Evolutionary conservation across 1,139 yeast species (phyloP).

Genomic region (Magnusiomyces sp.): DNA sequence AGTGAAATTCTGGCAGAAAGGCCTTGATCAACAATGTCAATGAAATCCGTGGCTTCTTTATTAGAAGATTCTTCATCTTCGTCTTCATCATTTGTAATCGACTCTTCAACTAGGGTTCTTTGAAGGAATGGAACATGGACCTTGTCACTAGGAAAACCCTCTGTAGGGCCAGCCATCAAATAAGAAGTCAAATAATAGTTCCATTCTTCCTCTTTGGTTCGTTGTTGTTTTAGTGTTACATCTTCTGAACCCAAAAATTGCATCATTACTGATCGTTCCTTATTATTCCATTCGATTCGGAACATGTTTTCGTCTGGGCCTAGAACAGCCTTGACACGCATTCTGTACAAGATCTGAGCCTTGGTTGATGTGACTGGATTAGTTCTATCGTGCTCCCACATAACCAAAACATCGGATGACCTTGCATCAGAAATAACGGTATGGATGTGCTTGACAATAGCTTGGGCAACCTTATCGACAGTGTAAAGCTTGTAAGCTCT

Average conservation of each 20-base stretch:
- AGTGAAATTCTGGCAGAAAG: slow-evolving; percentile 73
- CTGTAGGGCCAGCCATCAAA: slow-evolving; percentile 93
- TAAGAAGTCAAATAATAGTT: slow-evolving; percentile 89
- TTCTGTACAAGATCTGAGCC: slow-evolving; percentile 83
- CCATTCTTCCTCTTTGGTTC: slow-evolving; percentile 72
- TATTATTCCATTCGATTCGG: slow-evolving; percentile 64
- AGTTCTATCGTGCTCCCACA: slow-evolving; percentile 75
- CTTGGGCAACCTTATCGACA: slow-evolving; percentile 84
- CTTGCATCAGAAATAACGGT: slow-evolving; percentile 69
- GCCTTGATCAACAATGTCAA: slow-evolving; percentile 49
- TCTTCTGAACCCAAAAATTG: slow-evolving; percentile 86
- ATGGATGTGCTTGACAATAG: slow-evolving; percentile 84
- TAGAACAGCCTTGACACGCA: slow-evolving; percentile 78
- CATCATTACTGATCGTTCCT: slow-evolving; percentile 49
- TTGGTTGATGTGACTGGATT: slow-evolving; percentile 51
- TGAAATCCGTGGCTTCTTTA: slow-evolving; percentile 8
- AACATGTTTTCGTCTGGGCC: slow-evolving; percentile 86
- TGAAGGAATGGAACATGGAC: slow-evolving; percentile 67
- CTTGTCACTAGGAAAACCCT: slow-evolving; percentile 82
- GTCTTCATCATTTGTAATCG: slow-evolving; percentile 14
- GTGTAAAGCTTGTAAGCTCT: slow-evolving; percentile 90
- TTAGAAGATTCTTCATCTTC: slow-evolving; percentile 19
- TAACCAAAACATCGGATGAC: slow-evolving; percentile 68
- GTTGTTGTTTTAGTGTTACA: slow-evolving; percentile 70
- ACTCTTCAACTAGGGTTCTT: slow-evolving; percentile 30